Evolutionary conservation across 352 stramenopile genomes (phyloP), one percentile per base, ranked within the genome.

Genomic region (Globisporangium nodosum): DNA sequence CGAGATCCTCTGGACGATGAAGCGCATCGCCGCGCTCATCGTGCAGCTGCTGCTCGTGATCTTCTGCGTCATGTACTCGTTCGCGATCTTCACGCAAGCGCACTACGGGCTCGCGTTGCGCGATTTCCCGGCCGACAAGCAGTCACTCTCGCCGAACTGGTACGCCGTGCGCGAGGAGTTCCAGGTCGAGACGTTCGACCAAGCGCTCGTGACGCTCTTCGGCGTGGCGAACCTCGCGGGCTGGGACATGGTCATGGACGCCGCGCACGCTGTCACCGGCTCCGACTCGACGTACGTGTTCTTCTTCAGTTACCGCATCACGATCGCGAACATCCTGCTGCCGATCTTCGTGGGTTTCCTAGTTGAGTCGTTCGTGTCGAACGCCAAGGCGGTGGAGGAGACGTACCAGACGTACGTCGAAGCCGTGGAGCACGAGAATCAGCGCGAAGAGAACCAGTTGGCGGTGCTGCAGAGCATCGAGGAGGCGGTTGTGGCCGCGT

Each of bases 291-390:
- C 84, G 7, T 88, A 88, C 55, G 62, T 89, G 39, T 93, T 89
- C 60, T 93, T 93, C 59, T 93, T 93, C 61, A 74, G 67, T 20
- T 93, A 87, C 68, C 84, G 84, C 52, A 89, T 93, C 62, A 77
- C 80, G 1, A 91, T 93, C 69, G 81, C 69, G 60, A 93, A 90
- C 61, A 88, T 93, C 48, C 58, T 93, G 42, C 61, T 93, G 46
- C 84, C 84, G 5, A 93, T 93, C 58, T 88, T 93, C 52, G 81
- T 91, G 24, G 84, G 84, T 86, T 93, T 93, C 65, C 68, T 93
- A 20, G 84, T 93, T 24, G 84, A 93, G 60, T 88, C 79, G 24
- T 93, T 93, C 51, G 78, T 86, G 2, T 89, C 80, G 12, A 93
- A 89, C 54, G 77, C 76, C 52, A 88, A 88, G 66, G 78, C 64